Evolutionary conservation across 352 stramenopile species (phyloP).

Genomic region (Pythium vanterpoolii): DNA sequence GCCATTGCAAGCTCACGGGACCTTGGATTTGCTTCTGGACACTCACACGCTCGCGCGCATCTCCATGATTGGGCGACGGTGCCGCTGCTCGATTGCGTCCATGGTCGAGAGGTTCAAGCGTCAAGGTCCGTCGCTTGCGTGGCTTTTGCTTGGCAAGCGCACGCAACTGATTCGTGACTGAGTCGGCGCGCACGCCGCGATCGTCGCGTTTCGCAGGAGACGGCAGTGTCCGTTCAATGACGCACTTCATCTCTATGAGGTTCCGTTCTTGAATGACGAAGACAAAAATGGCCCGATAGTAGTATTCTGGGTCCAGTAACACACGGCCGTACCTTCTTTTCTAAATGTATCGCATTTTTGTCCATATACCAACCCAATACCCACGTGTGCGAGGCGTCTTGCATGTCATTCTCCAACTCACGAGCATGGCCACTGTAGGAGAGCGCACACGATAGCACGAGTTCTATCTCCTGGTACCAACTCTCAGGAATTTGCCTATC

Average conservation of each 20-base stretch:
- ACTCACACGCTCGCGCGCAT: constrained; percentile 1
- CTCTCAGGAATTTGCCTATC: constrained; percentile 21
- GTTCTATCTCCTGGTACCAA: too few species aligned
- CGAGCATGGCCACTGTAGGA: background rate
- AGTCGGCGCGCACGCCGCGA: constrained; percentile 38
- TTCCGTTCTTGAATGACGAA: constrained; percentile 5
- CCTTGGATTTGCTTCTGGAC: constrained; percentile 48
- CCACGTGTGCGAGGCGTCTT: background rate
- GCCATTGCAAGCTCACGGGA: constrained; percentile 41
- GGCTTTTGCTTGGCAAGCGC: constrained; percentile 32
- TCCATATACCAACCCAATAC: constrained; percentile 4
- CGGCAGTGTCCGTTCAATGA: constrained; percentile 2
- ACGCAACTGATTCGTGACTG: constrained; percentile 41
- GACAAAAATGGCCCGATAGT: constrained; percentile 5
- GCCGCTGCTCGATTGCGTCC: background rate
- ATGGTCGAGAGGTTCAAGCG: constrained; percentile 25
- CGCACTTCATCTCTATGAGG: constrained; percentile 8
- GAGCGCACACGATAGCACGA: background rate
- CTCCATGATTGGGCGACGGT: background rate
- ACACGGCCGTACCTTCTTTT: constrained; percentile 5
- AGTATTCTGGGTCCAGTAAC: background rate
- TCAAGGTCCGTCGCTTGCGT: constrained; percentile 14
- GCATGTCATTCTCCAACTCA: background rate
- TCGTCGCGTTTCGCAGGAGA: constrained; percentile 15
- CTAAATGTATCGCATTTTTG: constrained; percentile 13